Conservation (phyloP, 2,329 filamentous ascomycete species). For the Nannizziopsis arthrosporioides region DNA sequence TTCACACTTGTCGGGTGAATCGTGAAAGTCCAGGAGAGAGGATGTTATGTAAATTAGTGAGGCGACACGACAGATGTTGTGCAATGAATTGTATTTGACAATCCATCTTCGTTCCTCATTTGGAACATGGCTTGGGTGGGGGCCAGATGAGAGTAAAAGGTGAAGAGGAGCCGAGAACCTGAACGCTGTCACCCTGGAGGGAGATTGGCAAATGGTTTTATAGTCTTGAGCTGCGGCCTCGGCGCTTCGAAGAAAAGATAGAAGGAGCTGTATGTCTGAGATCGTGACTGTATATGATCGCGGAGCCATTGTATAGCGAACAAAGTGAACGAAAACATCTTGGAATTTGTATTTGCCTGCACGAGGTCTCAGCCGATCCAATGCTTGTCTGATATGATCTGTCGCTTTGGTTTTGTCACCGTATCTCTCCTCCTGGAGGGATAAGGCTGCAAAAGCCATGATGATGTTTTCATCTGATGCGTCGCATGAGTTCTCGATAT, state of each 20-base stretch:
- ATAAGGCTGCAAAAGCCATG: constrained; percentile 27
- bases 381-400: constrained; percentile 23
- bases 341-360: constrained; percentile 19
- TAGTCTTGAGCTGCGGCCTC: constrained; percentile 27
- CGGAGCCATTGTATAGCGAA: constrained; percentile 24
- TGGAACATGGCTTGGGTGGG: constrained; percentile 29
- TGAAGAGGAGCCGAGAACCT: constrained; percentile 30
- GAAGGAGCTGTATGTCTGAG: constrained; percentile 21
- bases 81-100: constrained; percentile 23
- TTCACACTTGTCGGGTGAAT: constrained; percentile 22
- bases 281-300: constrained; percentile 10
- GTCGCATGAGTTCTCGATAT: constrained; percentile 15
- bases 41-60: constrained; percentile 31
- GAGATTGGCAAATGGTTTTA: constrained; percentile 16
- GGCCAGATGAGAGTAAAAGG: constrained; percentile 32
- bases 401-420: constrained; percentile 22
- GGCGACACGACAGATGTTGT: constrained; percentile 28
- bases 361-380: constrained; percentile 24
- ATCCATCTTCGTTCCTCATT: constrained; percentile 28
- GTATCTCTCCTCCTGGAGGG: constrained; percentile 31
- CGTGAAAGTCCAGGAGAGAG: constrained; percentile 27
- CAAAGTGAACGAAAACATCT: constrained; percentile 27
- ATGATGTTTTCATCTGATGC: constrained; percentile 24
- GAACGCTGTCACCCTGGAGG: constrained; percentile 18
- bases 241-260: constrained; percentile 28